Evolutionary conservation across 2,329 filamentous ascomycete species (phyloP), one percentile per base, ranked within the genome.

Genomic region (Plectosphaerella sp.): DNA sequence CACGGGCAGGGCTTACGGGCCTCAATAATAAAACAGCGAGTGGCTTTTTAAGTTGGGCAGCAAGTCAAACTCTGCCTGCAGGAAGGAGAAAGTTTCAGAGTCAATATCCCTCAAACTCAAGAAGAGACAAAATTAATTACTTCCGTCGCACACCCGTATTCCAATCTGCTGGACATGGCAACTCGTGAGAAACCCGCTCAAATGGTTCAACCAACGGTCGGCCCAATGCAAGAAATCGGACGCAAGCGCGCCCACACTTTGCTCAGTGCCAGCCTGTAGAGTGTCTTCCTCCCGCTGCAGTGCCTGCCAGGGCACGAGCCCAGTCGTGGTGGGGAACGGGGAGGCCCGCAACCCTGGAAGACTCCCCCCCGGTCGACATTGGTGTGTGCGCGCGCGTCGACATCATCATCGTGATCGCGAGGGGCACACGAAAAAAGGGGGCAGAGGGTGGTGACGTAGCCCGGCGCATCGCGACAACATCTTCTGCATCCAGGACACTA

Each of bases 201-300:
- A 48, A 20, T 25, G 47, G 47, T 48, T 24, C 35, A 24, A 35
- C 9, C 12, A 48, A 37, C 35, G 35, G 47, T 18, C 47, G 35
- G 47, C 35, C 35, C 47, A 25, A 48, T 48, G 47, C 47, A 48
- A 48, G 47, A 35, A 48, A 48, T 48, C 47, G 18, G 39, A 35
- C 47, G 47, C 47, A 48, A 48, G 47, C 47, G 47, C 37, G 36
- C 47, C 47, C 41, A 43, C 41, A 33, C 4, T 33, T 33, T 33
- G 22, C 22, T 22, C 22, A 3, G 28, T 33, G 28, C 28, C 8
- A 33, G 28, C 11, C 28, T 33, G 28, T 33, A 12, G 22, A 33
- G 28, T 33, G 28, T 33, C 28, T 33, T 11, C 14, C 14, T 22
- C 22, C 22, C 22, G 22, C 22, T 22, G 22, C 22, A 5, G 22